A percentile compares a stretch with the other conserved stretches of the same genome.
Conservation (phyloP, 2,329 filamentous ascomycete species). For the Phyllosticta citribraziliensis region DNA sequence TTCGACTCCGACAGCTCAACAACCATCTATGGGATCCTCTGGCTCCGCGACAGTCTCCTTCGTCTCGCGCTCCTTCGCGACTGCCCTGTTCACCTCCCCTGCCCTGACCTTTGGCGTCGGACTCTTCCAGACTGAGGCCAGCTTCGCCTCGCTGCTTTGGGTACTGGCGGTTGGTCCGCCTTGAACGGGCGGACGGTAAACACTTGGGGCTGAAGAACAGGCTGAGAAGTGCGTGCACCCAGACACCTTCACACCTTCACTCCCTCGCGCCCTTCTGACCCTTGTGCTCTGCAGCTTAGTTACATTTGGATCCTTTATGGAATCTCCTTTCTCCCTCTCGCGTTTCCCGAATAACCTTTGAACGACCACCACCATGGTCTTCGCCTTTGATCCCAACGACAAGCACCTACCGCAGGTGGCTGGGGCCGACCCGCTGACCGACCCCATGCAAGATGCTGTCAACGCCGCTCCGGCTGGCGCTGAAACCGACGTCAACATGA, state of each 20-base stretch:
- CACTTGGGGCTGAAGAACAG: conserved; percentile 8
- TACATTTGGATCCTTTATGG: not conserved
- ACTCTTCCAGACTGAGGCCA: conserved; percentile 34
- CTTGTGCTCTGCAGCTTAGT: not conserved
- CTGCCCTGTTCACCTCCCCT: conserved; percentile 21
- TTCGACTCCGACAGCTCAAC: not conserved
- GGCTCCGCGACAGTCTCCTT: conserved; percentile 23
- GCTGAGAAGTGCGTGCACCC: not conserved
- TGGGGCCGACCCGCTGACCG: not conserved
- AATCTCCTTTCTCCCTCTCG: conserved; percentile 1
- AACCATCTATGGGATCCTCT: conserved; percentile 37
- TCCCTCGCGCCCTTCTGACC: conserved; percentile 7
- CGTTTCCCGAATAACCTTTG: not conserved
- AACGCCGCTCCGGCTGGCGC: not conserved
- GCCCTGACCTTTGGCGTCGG: conserved; percentile 17
- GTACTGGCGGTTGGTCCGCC: conserved; percentile 42
- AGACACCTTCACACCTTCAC: not conserved
- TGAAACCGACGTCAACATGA: not conserved
- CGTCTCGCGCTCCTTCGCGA: conserved; percentile 22
- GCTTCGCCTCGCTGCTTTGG: conserved; percentile 39
- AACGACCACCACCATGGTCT: conserved; percentile 4
- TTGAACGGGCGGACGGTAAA: conserved; percentile 45
- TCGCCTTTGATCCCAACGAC: conserved; percentile 10
- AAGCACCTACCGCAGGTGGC: conserved; percentile 7
- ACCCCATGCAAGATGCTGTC: not conserved